Evolutionary conservation across 352 stramenopile genomes (phyloP).

Genomic region (Thalassiosira mediterranea): DNA sequence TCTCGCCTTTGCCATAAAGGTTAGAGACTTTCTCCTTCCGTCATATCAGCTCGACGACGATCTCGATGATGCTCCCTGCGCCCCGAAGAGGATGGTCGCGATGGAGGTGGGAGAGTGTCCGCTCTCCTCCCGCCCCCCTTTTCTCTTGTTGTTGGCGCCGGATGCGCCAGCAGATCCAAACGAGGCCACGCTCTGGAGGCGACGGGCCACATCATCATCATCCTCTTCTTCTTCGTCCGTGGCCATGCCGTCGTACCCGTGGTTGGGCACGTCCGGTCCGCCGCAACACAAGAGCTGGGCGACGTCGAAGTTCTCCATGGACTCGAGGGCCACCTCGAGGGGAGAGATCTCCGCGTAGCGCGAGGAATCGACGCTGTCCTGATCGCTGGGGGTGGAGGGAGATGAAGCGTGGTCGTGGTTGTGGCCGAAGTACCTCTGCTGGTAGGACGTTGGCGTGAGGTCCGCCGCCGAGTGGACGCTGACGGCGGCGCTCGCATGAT

Average conservation of each 20-base stretch:
- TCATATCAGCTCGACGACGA: too few relatives aligned
- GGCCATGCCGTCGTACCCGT: slow-evolving; percentile 7
- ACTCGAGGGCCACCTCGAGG: slow-evolving; percentile 45
- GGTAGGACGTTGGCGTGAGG: slow-evolving; percentile 1
- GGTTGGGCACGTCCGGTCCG: slow-evolving; percentile 1
- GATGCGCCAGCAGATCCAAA: background rate
- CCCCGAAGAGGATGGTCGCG: slow-evolving; percentile 26
- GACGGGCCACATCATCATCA: too few relatives aligned
- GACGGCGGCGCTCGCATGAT: background rate
- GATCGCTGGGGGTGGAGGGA: background rate
- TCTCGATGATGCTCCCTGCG: too few relatives aligned
- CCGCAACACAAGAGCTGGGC: slow-evolving; percentile 51
- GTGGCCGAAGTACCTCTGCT: slow-evolving; percentile 9
- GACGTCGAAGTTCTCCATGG: slow-evolving; percentile 41
- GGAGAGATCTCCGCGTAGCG: slow-evolving; percentile 26
- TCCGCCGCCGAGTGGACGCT: background rate
- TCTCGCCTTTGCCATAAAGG: too few relatives aligned
- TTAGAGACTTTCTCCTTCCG: too few relatives aligned
- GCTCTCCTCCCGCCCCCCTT: background rate
- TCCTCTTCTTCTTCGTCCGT: background rate
- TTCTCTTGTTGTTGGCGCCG: slow-evolving; percentile 1
- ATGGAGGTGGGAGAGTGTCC: slow-evolving; percentile 34
- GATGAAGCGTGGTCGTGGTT: too few relatives aligned
- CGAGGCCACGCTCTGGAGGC: background rate
- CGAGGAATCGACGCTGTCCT: background rate